A percentile compares a stretch with the other conserved stretches of the same genome.
Conservation (phyloP, 2,329 filamentous ascomycete genomes). For the Neonectria sp. region DNA sequence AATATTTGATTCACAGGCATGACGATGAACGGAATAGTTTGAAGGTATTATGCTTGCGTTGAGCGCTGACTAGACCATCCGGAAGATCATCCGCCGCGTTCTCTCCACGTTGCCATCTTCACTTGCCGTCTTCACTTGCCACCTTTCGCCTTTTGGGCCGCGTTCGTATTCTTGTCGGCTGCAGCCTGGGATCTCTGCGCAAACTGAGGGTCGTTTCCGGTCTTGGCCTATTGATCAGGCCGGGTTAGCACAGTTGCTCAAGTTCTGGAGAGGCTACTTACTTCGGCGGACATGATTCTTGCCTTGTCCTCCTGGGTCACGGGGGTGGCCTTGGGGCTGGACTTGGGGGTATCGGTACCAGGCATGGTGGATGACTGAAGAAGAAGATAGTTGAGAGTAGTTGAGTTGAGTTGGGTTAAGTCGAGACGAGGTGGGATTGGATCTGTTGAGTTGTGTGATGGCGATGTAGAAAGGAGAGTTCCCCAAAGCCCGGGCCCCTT, state of each 20-base stretch:
- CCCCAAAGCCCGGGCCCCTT: background rate
- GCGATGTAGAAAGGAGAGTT: slow-evolving; percentile 11
- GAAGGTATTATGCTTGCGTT: background rate
- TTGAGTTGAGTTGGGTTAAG: slow-evolving; percentile 13
- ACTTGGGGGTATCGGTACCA: background rate
- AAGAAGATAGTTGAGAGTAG: slow-evolving; percentile 3
- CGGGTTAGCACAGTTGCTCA: background rate
- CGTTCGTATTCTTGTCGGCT: slow-evolving; percentile 25
- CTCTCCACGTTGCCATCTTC: too few relatives aligned
- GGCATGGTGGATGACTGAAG: slow-evolving; percentile 23
- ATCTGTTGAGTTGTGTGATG: slow-evolving; percentile 11
- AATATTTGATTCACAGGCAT: background rate
- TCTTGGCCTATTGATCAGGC: slow-evolving; percentile 13
- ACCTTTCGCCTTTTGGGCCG: background rate
- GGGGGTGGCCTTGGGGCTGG: background rate
- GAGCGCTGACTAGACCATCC: background rate
- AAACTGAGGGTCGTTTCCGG: slow-evolving; percentile 23
- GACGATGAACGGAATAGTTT: background rate
- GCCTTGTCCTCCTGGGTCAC: slow-evolving; percentile 26
- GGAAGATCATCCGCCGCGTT: background rate
- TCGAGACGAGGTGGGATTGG: slow-evolving; percentile 10
- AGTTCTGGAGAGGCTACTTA: background rate
- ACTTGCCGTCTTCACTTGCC: too few relatives aligned
- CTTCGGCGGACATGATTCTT: slow-evolving; percentile 22
- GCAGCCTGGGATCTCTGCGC: too few relatives aligned